A percentile compares a stretch with the other conserved stretches of the same genome.
phyloP scores from a whole-genome alignment of 208 protist genomes.

The Crithidia mellificae region DNA sequence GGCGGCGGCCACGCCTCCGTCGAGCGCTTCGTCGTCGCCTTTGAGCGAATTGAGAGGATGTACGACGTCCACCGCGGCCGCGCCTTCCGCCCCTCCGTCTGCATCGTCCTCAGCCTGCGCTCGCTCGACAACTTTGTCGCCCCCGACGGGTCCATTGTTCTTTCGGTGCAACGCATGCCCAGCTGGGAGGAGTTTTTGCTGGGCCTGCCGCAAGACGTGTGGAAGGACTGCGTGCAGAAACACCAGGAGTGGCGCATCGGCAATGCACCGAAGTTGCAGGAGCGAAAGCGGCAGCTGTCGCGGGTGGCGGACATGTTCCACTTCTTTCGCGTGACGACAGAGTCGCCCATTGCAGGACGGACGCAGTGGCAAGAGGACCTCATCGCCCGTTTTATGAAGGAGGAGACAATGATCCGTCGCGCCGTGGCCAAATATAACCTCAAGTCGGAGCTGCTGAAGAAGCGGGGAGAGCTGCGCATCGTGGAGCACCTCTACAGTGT shows the following conservation, averaged over 20 bases:
- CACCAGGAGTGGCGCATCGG: conserved; percentile 78
- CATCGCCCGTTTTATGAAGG: conserved; percentile 58
- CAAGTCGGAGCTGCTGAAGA: conserved; percentile 69
- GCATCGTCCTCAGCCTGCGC: conserved; percentile 65
- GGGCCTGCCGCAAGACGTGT: conserved; percentile 64
- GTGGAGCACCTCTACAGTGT: conserved; percentile 55
- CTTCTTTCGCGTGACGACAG: conserved; percentile 59
- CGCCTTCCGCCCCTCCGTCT: conserved; percentile 65
- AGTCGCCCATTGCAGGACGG: conserved; percentile 46
- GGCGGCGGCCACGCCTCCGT: conserved; percentile 68
- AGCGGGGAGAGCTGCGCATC: conserved; percentile 64
- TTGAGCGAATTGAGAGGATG: conserved; percentile 79
- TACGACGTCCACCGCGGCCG: conserved; percentile 79
- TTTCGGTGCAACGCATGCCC: conserved; percentile 62
- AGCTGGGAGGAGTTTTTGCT: conserved; percentile 82
- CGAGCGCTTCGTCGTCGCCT: conserved; percentile 76
- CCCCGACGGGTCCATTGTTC: conserved; percentile 74
- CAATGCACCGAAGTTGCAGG: conserved; percentile 62
- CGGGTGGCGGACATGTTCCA: conserved; percentile 76
- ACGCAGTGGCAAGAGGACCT: conserved; percentile 70
- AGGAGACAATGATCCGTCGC: conserved; percentile 70
- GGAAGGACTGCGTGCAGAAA: conserved; percentile 68
- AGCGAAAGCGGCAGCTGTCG: conserved; percentile 59
- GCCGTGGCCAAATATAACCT: conserved; percentile 79
- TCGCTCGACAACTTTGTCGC: conserved; percentile 67